A percentile compares a stretch with the other conserved stretches of the same genome.
Conservation (phyloP, 257 asterid genomes). For the Linderniella brevidens region DNA sequence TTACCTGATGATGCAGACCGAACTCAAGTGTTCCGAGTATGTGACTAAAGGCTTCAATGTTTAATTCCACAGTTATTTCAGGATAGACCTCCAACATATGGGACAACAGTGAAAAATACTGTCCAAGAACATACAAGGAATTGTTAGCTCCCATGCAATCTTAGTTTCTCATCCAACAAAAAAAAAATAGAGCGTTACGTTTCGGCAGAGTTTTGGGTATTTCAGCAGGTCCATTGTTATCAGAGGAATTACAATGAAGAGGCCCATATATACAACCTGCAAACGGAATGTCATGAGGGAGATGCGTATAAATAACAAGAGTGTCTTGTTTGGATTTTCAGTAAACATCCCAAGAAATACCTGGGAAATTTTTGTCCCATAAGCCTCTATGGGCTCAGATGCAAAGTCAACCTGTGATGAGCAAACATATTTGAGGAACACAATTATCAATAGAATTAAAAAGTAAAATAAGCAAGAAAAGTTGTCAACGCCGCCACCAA, state of each 20-base stretch:
- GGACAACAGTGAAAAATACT: constrained; percentile 82
- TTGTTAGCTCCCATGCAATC: constrained; percentile 14
- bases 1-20: constrained; percentile 85
- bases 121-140: constrained; percentile 14
- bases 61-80: constrained; percentile 56
- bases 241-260: constrained; percentile 77
- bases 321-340: too few relatives aligned
- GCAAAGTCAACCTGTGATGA: constrained; percentile 71
- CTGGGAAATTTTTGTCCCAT: constrained; percentile 77
- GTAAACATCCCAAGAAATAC: constrained; percentile 15
- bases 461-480: background rate
- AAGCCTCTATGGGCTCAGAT: constrained; percentile 61
- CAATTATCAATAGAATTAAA: background rate
- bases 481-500: too few relatives aligned
- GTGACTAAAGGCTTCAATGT: constrained; percentile 50
- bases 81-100: constrained; percentile 97
- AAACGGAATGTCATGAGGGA: constrained; percentile 10
- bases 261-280: constrained; percentile 86
- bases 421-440: constrained; percentile 12
- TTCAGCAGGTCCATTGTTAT: constrained; percentile 74
- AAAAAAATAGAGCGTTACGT: constrained; percentile 32
- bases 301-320: too few relatives aligned
- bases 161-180: constrained; percentile 4
- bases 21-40: constrained; percentile 67
- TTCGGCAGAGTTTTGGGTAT: constrained; percentile 81